Base-by-base conservation (phyloP, 495 filamentous ascomycete genomes). In the Penicillium soppii region DNA sequence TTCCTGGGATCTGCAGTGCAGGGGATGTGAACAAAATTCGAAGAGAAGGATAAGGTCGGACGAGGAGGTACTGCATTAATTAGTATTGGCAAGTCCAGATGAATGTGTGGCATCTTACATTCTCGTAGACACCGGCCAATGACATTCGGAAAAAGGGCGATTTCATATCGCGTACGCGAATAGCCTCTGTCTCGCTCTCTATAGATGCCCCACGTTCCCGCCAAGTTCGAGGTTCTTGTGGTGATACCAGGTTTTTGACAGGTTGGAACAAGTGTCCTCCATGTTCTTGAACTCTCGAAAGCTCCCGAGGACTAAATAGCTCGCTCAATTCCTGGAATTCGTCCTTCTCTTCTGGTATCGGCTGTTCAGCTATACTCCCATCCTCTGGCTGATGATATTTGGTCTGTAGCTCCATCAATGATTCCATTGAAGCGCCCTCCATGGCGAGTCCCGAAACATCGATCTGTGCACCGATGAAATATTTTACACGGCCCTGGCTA, bases 1-100 rank as follows among this genome's bases (percentile, higher is more conserved):
- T 80, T 5, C 82, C 80, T 0, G 80, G 80, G 30, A 83, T 75
- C 27, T 82, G 79, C 40, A 86, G 71, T 8, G 80, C 79, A 0
- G 82, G 82, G 1, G 82, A 86, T 17, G 81, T 79, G 61, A 87
- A 87, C 12, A 85, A 70, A 38, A 87, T 79, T 23, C 81, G 78
- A 5, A 86, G 76, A 7, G 82, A 85, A 15, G 82, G 83, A 42
- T 77, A 75, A 4, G 82, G 83, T 21, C 82, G 76, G 42, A 87
- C 69, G 23, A 86, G 77, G 35, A 86, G 70, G 57, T 84, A 86
- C 81, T 86, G 45, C 22, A 15, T 27, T 2, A 15, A 1, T 49
- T 32, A 32, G 21, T 9, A 19, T 26, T 0, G 7, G 13, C 25
- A 8, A 29, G 4, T 4, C 13, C 5, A 13, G 5, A 41, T 19